Conservation (phyloP, 2,329 filamentous ascomycete genomes). For the Pyricularia sp. region DNA sequence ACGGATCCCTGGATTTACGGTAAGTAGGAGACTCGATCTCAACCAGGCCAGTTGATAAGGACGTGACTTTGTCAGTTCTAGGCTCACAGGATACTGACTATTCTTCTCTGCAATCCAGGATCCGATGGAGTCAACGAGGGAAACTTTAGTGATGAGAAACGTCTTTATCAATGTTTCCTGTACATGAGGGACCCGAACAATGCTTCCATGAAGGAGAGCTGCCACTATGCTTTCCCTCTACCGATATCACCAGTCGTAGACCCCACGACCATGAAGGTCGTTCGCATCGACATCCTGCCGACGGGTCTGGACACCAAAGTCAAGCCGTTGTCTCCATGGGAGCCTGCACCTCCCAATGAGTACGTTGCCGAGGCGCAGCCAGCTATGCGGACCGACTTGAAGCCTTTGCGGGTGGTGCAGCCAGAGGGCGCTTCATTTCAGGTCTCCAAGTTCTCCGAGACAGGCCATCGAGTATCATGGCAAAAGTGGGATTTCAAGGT, state of each 20-base stretch:
- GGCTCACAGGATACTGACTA: background rate
- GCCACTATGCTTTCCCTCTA: constrained; percentile 60
- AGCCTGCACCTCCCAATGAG: constrained; percentile 22
- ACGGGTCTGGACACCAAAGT: constrained; percentile 52
- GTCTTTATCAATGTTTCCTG: constrained; percentile 51
- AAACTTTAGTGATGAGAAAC: constrained; percentile 9
- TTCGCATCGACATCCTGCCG: constrained; percentile 60
- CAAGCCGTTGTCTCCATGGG: constrained; percentile 27
- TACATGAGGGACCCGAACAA: constrained; percentile 57
- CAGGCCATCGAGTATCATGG: constrained; percentile 44
- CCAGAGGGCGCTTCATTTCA: constrained; percentile 26
- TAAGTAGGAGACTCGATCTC: constrained; percentile 12
- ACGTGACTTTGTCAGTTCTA: background rate
- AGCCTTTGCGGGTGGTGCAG: constrained; percentile 35
- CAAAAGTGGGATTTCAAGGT: constrained; percentile 64
- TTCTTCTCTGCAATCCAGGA: constrained; percentile 20
- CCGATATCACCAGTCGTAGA: constrained; percentile 61
- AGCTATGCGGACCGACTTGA: constrained; percentile 34
- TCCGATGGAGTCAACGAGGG: constrained; percentile 30
- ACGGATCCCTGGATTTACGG: constrained; percentile 59
- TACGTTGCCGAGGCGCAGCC: constrained; percentile 24
- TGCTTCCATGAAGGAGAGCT: constrained; percentile 49
- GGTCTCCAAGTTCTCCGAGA: constrained; percentile 38
- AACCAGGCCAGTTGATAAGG: background rate
- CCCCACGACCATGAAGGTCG: constrained; percentile 50